Evolutionary conservation across 2,329 filamentous ascomycete genomes (phyloP).

Genomic region (Diplodia seriata): DNA sequence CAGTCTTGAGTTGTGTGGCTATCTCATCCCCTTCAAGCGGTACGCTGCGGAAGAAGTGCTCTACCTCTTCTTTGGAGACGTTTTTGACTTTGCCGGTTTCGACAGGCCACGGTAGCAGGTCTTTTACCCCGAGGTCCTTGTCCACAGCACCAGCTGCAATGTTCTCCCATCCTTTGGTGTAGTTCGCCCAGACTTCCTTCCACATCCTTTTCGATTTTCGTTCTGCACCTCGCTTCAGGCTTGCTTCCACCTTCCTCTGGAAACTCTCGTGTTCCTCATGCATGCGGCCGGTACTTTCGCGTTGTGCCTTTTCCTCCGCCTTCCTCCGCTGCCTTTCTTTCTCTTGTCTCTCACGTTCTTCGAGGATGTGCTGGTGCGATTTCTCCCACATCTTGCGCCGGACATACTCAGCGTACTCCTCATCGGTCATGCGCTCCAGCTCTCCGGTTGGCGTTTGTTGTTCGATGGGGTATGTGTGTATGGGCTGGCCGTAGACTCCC

Average conservation of each 20-base stretch:
- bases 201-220: conserved; percentile 65
- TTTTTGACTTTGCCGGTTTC: conserved; percentile 64
- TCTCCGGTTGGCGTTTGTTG: conserved; percentile 61
- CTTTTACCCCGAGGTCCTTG: conserved; percentile 18
- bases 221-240: conserved; percentile 70
- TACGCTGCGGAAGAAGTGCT: conserved; percentile 72
- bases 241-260: conserved; percentile 71
- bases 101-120: conserved; percentile 74
- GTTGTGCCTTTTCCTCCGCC: conserved; percentile 51
- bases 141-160: conserved; percentile 46
- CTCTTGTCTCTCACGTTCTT: conserved; percentile 72
- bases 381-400: conserved; percentile 94
- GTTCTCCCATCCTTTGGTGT: conserved; percentile 68
- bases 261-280: conserved; percentile 58
- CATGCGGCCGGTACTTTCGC: conserved; percentile 42
- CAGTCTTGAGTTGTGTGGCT: conserved; percentile 71
- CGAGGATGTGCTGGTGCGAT: conserved; percentile 81
- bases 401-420: conserved; percentile 88
- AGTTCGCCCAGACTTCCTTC: conserved; percentile 68
- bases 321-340: conserved; percentile 56
- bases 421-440: conserved; percentile 87
- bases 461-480: conserved; percentile 75
- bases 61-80: conserved; percentile 66
- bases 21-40: conserved; percentile 51
- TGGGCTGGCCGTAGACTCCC: conserved; percentile 92